Conservation (phyloP, 2,329 filamentous ascomycete genomes). For the Trichoderma lentiforme region DNA sequence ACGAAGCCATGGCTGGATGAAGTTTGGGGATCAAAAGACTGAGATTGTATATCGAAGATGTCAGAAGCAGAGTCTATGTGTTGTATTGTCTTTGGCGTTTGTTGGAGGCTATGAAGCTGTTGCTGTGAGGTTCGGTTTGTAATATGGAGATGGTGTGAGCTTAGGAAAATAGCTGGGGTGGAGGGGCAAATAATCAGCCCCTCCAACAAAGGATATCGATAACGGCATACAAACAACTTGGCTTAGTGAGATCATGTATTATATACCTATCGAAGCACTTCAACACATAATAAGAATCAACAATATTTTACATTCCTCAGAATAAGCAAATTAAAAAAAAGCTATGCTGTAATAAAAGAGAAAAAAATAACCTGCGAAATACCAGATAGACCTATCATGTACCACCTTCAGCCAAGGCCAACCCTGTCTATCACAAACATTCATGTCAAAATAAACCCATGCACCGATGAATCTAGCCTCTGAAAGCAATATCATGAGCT, state of each 20-base stretch:
- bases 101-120: neutral
- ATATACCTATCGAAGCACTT: neutral
- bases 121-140: neutral
- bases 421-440: neutral
- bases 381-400: neutral
- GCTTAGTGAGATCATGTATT: neutral
- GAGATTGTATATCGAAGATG: neutral
- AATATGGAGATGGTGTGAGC: neutral
- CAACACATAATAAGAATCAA: neutral
- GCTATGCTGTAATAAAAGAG: neutral
- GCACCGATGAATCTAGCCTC: neutral
- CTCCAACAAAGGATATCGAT: neutral
- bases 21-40: too few relatives aligned
- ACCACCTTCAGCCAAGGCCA: neutral
- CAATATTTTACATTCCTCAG: neutral
- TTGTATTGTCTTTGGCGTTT: neutral
- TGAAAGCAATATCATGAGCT: neutral
- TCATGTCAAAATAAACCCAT: neutral
- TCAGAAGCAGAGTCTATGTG: neutral
- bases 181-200: neutral
- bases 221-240: neutral
- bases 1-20: slow-evolving; percentile 7
- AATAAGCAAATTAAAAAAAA: neutral
- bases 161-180: neutral
- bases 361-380: neutral